Conservation (phyloP, 257 asterid species). For the Avicennia marina region DNA sequence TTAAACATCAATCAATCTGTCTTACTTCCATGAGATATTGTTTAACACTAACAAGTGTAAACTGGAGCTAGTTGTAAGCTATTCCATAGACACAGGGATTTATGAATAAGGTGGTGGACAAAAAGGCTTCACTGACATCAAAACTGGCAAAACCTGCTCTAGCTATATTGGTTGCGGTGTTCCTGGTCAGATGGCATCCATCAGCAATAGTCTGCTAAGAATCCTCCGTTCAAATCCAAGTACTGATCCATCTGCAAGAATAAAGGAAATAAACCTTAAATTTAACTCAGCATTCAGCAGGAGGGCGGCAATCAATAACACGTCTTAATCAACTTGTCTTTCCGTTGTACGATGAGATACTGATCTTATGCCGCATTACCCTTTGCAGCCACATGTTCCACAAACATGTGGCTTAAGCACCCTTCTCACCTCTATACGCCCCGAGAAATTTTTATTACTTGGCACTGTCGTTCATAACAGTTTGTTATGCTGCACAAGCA, state of each 20-base stretch:
- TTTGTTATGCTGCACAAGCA: too few species aligned
- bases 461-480: too few species aligned
- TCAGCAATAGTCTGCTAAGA: conserved; percentile 69
- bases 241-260: conserved; percentile 61
- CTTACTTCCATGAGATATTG: too few species aligned
- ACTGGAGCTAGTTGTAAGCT: too few species aligned
- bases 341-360: too few species aligned
- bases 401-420: conserved; percentile 87
- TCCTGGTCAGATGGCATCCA: conserved; percentile 75
- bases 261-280: neutral
- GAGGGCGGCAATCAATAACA: too few species aligned
- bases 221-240: conserved; percentile 53
- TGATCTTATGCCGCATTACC: too few species aligned
- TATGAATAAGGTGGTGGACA: conserved; percentile 53
- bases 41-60: too few species aligned
- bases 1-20: too few species aligned
- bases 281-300: too few species aligned
- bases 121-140: conserved; percentile 37
- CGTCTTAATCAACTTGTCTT: too few species aligned
- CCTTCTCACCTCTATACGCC: conserved; percentile 83
- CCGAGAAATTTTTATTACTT: too few species aligned
- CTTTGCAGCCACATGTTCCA: conserved; percentile 87
- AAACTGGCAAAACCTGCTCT: conserved; percentile 54
- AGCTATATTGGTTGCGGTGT: conserved; percentile 41
- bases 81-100: conserved; percentile 73